Evolutionary conservation across 441 rosid species (phyloP).

Genomic region (Pelargonium cotyledonis): DNA sequence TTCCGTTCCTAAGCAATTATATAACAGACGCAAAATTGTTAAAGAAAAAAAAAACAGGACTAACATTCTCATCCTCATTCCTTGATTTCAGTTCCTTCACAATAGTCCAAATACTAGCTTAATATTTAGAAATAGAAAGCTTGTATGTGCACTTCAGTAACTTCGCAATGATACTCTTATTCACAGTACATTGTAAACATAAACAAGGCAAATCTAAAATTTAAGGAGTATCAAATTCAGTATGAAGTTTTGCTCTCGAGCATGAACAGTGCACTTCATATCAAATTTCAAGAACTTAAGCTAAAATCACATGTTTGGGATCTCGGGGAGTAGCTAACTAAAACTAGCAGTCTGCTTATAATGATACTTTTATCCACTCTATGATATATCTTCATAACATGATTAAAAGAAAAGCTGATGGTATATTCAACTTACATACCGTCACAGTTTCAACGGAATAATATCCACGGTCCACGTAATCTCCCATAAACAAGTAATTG

Average conservation of each 20-base stretch:
- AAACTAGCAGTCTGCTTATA: background rate
- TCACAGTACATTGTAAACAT: background rate
- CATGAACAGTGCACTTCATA: background rate
- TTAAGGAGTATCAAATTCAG: too few species aligned
- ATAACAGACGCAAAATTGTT: too few species aligned
- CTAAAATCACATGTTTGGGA: background rate
- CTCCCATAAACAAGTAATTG: constrained; percentile 78
- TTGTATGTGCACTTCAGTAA: background rate
- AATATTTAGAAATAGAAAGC: too few species aligned
- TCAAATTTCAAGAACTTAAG: background rate
- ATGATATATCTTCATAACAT: background rate
- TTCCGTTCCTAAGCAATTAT: too few species aligned
- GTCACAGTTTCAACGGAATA: constrained; percentile 76
- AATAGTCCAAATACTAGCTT: too few species aligned
- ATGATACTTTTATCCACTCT: background rate
- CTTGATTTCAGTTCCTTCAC: too few species aligned
- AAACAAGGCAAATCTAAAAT: background rate
- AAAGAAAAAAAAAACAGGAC: too few species aligned
- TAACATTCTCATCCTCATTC: too few species aligned
- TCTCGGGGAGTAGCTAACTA: background rate
- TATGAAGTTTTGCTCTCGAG: background rate
- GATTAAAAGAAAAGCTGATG: background rate
- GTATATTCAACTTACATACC: constrained; percentile 26
- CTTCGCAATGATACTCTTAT: background rate
- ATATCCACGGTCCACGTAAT: constrained; percentile 72